Conservation (phyloP, 2,329 filamentous ascomycete genomes). For the Colletotrichum siamense region DNA sequence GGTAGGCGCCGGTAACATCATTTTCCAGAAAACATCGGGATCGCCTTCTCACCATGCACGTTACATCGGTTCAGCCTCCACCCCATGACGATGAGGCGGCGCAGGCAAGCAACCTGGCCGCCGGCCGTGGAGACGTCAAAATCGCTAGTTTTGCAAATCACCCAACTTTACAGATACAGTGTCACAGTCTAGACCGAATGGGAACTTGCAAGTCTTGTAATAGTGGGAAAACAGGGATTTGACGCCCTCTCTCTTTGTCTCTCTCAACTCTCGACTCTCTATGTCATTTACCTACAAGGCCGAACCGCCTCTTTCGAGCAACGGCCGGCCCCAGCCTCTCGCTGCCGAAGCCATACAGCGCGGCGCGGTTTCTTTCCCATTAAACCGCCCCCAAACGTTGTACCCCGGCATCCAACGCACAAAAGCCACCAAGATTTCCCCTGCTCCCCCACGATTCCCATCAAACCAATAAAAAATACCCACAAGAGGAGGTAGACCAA, state of each 20-base stretch:
- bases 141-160: not conserved
- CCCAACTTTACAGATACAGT: not conserved
- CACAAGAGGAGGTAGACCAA: not conserved
- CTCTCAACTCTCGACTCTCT: conserved; percentile 14
- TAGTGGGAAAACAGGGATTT: conserved; percentile 18
- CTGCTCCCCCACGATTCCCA: not conserved
- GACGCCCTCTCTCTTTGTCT: conserved; percentile 7
- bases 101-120: not conserved
- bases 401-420: not conserved
- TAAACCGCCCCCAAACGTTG: not conserved
- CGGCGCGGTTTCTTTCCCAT: not conserved
- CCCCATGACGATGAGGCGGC: not conserved
- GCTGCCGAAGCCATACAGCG: not conserved
- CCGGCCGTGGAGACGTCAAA: not conserved
- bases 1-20: not conserved
- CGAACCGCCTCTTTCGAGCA: conserved; percentile 21
- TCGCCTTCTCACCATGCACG: not conserved
- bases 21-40: not conserved
- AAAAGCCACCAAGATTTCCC: conserved; percentile 4
- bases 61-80: not conserved
- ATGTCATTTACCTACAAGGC: conserved; percentile 16
- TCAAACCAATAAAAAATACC: conserved; percentile 20
- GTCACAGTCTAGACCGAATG: not conserved
- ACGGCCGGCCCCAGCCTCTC: conserved; percentile 1
- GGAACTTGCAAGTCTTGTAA: not conserved